A percentile compares a stretch with the other conserved stretches of the same genome.
Evolutionary conservation across 345 rosid genomes (phyloP).

Genomic region (Corchorus capsularis): DNA sequence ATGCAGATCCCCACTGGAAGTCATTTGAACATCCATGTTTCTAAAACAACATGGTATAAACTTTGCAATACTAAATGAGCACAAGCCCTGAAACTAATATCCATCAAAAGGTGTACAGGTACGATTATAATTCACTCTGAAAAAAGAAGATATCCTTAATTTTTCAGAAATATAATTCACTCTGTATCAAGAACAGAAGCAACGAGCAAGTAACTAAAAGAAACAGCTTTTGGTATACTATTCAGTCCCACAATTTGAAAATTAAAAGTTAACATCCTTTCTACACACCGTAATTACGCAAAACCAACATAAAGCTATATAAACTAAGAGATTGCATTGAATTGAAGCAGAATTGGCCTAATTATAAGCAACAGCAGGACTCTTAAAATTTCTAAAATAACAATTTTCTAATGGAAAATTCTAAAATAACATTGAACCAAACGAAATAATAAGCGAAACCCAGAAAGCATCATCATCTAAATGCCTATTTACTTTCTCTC

Average conservation of each 20-base stretch:
- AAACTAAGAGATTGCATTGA: neutral
- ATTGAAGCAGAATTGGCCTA: neutral
- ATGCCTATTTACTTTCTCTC: neutral
- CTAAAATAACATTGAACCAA: neutral
- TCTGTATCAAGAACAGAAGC: neutral
- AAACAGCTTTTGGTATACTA: neutral
- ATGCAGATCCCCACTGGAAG: conserved; percentile 11
- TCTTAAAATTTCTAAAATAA: neutral
- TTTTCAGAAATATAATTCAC: neutral
- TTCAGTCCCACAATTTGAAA: neutral
- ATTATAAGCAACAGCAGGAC: neutral
- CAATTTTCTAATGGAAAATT: too few relatives aligned
- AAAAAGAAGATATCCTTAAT: neutral
- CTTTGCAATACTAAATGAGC: conserved; percentile 4
- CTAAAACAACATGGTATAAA: neutral
- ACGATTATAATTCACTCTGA: neutral
- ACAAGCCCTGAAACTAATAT: neutral
- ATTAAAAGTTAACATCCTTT: neutral
- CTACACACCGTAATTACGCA: neutral
- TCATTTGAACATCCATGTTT: conserved; percentile 6
- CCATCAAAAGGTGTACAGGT: neutral
- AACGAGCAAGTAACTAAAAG: neutral
- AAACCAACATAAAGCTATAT: neutral
- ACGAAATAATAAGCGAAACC: neutral
- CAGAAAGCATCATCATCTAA: conserved; percentile 9